Conservation (phyloP, 2,329 filamentous ascomycete genomes). For the Fusarium subtropicale region DNA sequence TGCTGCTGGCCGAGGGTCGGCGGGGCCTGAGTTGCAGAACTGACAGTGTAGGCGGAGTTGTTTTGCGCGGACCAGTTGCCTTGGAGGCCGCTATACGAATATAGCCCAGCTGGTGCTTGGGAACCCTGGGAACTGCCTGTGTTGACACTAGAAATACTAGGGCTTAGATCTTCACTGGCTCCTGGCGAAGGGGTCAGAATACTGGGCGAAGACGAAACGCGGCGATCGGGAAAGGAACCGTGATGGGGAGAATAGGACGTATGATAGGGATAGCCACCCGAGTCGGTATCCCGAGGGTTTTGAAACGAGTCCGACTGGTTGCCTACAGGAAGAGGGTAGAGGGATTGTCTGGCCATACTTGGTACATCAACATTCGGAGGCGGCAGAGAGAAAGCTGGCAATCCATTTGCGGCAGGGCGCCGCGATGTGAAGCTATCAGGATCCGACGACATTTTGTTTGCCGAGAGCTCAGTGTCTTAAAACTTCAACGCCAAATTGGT, state of each 20-base stretch:
- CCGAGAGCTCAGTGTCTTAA: not conserved
- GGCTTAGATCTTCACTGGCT: slow-evolving; percentile 71
- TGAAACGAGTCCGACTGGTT: slow-evolving; percentile 41
- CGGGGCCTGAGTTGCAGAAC: slow-evolving; percentile 54
- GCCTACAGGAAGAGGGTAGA: slow-evolving; percentile 38
- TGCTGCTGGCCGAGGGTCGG: slow-evolving; percentile 46
- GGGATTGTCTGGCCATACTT: slow-evolving; percentile 50
- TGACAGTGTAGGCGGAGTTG: slow-evolving; percentile 63
- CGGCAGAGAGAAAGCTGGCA: slow-evolving; percentile 53
- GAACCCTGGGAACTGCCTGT: slow-evolving; percentile 69
- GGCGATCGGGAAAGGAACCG: slow-evolving; percentile 46
- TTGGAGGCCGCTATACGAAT: slow-evolving; percentile 65
- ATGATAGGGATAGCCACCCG: slow-evolving; percentile 41
- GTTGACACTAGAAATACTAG: slow-evolving; percentile 70
- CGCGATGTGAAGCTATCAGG: slow-evolving; percentile 51
- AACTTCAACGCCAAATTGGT: not conserved
- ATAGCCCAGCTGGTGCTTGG: slow-evolving; percentile 62
- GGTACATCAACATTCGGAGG: slow-evolving; percentile 53
- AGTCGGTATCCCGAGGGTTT: slow-evolving; percentile 41
- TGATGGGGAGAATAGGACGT: slow-evolving; percentile 43
- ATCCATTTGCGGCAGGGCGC: slow-evolving; percentile 50
- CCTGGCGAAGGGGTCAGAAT: slow-evolving; percentile 57
- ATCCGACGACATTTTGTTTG: slow-evolving; percentile 44
- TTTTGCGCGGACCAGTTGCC: slow-evolving; percentile 70
- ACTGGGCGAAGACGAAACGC: slow-evolving; percentile 48